phyloP scores from a whole-genome alignment of 2,329 filamentous ascomycete genomes.

The Sporothrix variecibatus region DNA sequence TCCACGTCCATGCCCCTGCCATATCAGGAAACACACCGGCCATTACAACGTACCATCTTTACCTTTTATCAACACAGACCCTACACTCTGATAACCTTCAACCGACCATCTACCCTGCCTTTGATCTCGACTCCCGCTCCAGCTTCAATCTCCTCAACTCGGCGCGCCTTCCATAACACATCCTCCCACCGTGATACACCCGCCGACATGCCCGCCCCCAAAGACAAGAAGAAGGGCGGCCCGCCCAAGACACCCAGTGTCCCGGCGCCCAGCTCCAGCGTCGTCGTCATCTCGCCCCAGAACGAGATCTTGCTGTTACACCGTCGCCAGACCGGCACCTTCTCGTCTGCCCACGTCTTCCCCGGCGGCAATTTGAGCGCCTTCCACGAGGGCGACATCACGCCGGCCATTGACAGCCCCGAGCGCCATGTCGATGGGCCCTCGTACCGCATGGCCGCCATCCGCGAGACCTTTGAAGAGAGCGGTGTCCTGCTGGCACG shows the following conservation, averaged over 20 bases:
- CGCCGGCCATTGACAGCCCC: constrained; percentile 47
- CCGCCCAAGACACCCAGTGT: constrained; percentile 18
- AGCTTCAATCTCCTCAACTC: neutral
- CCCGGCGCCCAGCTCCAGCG: constrained; percentile 50
- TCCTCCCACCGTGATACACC: neutral
- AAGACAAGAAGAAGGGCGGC: neutral
- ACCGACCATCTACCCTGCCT: neutral
- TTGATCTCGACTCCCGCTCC: neutral
- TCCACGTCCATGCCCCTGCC: neutral
- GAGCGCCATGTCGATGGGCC: constrained; percentile 68
- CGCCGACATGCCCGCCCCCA: neutral
- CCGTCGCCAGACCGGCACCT: constrained; percentile 77
- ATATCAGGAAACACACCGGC: neutral
- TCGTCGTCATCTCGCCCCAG: constrained; percentile 79
- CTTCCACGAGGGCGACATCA: constrained; percentile 68
- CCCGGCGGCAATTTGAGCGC: constrained; percentile 83
- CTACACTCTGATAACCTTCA: neutral
- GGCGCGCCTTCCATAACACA: neutral
- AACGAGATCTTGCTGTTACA: constrained; percentile 89
- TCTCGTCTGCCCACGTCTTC: constrained; percentile 92
- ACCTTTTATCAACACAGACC: neutral
- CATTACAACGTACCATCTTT: neutral
- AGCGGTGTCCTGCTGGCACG: constrained; percentile 80
- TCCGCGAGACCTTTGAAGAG: constrained; percentile 94
- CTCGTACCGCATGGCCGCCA: constrained; percentile 77